Base-by-base conservation (phyloP, 768 basidiomycete species). In the Glaciozyma antarctica region DNA sequence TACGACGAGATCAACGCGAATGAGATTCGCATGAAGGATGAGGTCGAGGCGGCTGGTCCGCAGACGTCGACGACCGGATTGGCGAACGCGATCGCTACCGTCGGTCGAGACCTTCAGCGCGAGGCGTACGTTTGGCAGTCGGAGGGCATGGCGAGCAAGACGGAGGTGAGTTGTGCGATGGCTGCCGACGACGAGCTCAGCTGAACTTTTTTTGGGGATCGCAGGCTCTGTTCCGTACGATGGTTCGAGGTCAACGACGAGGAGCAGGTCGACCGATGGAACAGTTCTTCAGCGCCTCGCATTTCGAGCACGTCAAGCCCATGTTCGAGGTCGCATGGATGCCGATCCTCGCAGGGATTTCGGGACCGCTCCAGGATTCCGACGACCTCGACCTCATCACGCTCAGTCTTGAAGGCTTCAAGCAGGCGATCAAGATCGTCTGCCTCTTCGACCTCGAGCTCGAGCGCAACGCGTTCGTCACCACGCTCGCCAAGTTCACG, bases 311-410 rank as follows among this genome's bases (percentile, higher is more conserved):
- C 75, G 94, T 98, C 66, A 84, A 86, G 45, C 94, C 95, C 24
- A 99, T 99, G 95, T 95, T 99, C 72, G 94, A 98, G 77, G 93
- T 97, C 10, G 93, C 91, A 26, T 99, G 95, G 95, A 98, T 98
- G 79, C 86, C 95, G 1, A 93, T 97, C 78, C 82, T 99, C 28
- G 94, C 95, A 19, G 93, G 92, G 16, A 80, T 98, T 34, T 98
- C 95, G 13, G 90, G 85, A 0, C 94, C 92, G 21, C 80, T 98
- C 52, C 95, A 98, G 76, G 89, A 92, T 64, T 91, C 92, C 1
- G 91, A 97, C 73, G 93, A 95, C 76, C 79, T 92, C 55, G 93
- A 94, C 74, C 80, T 92, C 22, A 89, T 98, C 67, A 87, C 90
- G 65, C 80, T 92, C 19, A 94, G 92, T 75, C 79, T 99, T 61